phyloP scores from a whole-genome alignment of 2,329 filamentous ascomycete genomes.

The Alternaria gaisen region DNA sequence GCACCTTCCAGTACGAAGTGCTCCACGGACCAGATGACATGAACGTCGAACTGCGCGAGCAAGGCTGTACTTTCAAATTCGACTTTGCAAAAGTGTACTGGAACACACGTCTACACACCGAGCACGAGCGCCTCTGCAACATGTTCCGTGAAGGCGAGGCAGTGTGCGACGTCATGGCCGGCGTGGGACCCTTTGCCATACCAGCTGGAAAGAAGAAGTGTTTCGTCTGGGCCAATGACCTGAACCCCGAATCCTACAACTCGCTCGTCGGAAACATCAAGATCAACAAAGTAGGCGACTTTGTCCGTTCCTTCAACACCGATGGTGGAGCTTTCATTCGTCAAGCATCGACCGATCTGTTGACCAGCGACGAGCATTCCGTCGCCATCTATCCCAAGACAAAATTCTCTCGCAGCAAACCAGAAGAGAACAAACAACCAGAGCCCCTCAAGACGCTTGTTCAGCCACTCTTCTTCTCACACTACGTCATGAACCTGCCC shows the following conservation, averaged over 20 bases:
- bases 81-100: constrained; percentile 98
- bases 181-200: constrained; percentile 92
- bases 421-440: constrained; percentile 30
- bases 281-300: constrained; percentile 79
- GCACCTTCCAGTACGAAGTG: constrained; percentile 93
- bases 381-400: constrained; percentile 51
- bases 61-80: constrained; percentile 86
- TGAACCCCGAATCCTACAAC: constrained; percentile 87
- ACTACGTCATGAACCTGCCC: constrained; percentile 98
- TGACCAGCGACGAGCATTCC: constrained; percentile 65
- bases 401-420: constrained; percentile 38
- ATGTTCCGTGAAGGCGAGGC: constrained; percentile 85
- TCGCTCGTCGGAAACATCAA: constrained; percentile 74
- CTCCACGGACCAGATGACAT: constrained; percentile 83
- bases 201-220: constrained; percentile 89
- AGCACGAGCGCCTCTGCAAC: constrained; percentile 82
- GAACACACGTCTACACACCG: constrained; percentile 90
- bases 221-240: constrained; percentile 96
- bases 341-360: constrained; percentile 67
- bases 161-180: constrained; percentile 96
- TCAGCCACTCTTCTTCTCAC: constrained; percentile 80
- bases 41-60: constrained; percentile 83
- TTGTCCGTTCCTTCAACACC: constrained; percentile 80
- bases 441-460: constrained; percentile 50
- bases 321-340: constrained; percentile 86